A percentile compares a stretch with the other conserved stretches of the same genome.
Evolutionary conservation across 2,329 filamentous ascomycete species (phyloP).

Genomic region (Alternaria rosae): DNA sequence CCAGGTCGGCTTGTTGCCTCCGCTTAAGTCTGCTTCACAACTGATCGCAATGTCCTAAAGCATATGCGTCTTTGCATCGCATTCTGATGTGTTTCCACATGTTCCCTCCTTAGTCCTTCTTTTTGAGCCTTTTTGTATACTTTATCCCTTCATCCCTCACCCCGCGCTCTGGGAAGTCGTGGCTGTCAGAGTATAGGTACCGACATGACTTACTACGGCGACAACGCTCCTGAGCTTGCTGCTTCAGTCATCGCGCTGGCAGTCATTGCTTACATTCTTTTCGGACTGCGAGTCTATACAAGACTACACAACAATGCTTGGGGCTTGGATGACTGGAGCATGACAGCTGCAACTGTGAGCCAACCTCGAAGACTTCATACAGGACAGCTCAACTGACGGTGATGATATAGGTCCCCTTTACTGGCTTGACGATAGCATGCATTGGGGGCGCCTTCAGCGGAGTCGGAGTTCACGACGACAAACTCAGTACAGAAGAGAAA

Average conservation of each 20-base stretch:
- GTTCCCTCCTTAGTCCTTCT: not conserved
- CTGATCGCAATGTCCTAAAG: not conserved
- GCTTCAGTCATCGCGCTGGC: constrained; percentile 9
- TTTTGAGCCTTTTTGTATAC: not conserved
- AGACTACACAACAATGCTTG: constrained; percentile 14
- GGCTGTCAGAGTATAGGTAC: not conserved
- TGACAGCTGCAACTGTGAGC: constrained; percentile 11
- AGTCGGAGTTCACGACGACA: constrained; percentile 8
- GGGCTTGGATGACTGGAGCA: constrained; percentile 14
- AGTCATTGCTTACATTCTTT: constrained; percentile 8
- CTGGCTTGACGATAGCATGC: constrained; percentile 12
- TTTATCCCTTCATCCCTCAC: not conserved
- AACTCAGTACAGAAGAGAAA: not conserved
- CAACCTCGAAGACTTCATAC: no score
- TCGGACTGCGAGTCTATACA: constrained; percentile 13
- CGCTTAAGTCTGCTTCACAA: not conserved
- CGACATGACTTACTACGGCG: constrained; percentile 12
- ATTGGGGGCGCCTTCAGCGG: constrained; percentile 14
- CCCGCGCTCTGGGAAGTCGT: not conserved
- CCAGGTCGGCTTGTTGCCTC: not conserved
- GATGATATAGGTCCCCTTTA: constrained; percentile 5
- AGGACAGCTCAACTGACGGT: not conserved
- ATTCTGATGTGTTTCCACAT: not conserved
- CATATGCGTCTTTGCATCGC: not conserved
- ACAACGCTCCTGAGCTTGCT: constrained; percentile 11